Evolutionary conservation across 2,329 filamentous ascomycete species (phyloP), one percentile per base, ranked within the genome.

Genomic region (Exophiala bonariae): DNA sequence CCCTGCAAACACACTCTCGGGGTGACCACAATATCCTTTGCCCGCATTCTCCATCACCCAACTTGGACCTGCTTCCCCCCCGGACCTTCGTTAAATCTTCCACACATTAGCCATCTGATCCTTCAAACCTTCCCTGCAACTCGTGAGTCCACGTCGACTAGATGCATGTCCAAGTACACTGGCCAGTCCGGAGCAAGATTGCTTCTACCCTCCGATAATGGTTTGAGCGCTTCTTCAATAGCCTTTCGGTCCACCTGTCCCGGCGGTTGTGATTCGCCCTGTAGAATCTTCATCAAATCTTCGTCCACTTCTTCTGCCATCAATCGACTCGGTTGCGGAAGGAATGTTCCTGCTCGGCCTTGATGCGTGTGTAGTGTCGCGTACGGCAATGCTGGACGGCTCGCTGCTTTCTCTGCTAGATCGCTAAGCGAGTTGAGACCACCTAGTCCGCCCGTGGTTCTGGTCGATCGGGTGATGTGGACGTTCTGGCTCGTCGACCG

Each of bases 401-500:
- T 68, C 2, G 69, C 69, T 9, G 69, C 66, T 44, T 74, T 74
- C 41, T 74, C 75, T 1, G 79, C 76, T 16, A 82, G 69, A 50
- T 82, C 78, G 10, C 75, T 76, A 32, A 84, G 70, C 5, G 78
- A 74, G 41, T 75, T 78, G 44, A 79, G 70, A 4, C 74, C 71
- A 53, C 77, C 69, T 52, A 72, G 65, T 19, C 60, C 64, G 44
- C 75, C 75, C 44, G 75, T 75, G 4, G 71, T 76, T 35, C 73
- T 70, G 6, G 72, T 76, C 4, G 71, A 80, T 33, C 64, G 79
- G 61, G 72, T 85, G 66, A 65, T 79, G 68, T 77, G 74, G n/a
- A 59, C 58, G 34, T 79, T 81, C 46, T 79, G 77, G 44, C 76
- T 80, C 16, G 78, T 72, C 10, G 79, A 79, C 31, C 82, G 77